A percentile compares a stretch with the other conserved stretches of the same genome.
Conservation (phyloP, 371 early-diverging fungal genomes). For the Funneliformis caledonium region DNA sequence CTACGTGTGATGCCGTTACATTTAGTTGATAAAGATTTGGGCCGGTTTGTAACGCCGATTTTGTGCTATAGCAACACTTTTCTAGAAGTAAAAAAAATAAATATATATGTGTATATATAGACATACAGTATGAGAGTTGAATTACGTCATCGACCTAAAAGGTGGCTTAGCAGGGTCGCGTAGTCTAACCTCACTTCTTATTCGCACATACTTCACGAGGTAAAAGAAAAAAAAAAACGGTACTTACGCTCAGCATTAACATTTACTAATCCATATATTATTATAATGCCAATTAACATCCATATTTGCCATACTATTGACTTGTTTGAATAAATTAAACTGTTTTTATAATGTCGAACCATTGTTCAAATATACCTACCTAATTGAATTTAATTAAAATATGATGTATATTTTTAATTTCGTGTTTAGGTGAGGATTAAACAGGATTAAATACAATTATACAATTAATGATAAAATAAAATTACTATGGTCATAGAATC, state of each 20-base stretch:
- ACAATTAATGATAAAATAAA: too few relatives aligned
- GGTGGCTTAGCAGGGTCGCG: not conserved
- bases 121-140: not conserved
- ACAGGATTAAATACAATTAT: too few relatives aligned
- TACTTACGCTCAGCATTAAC: not conserved
- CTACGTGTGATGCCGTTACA: slow-evolving; percentile 15
- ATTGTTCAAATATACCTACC: not conserved
- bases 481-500: too few relatives aligned
- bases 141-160: not conserved
- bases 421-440: too few relatives aligned
- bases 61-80: not conserved
- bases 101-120: not conserved
- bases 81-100: not conserved
- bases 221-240: not conserved
- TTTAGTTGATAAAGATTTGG: not conserved
- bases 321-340: not conserved
- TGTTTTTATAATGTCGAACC: not conserved
- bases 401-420: too few relatives aligned
- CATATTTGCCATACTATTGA: not conserved
- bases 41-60: not conserved
- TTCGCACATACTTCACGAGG: too few relatives aligned
- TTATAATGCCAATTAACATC: not conserved
- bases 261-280: not conserved
- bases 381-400: too few relatives aligned
- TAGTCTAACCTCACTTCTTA: not conserved